A percentile compares a stretch with the other conserved stretches of the same genome.
phyloP scores from a whole-genome alignment of 768 basidiomycete genomes.

The Porphyrellus cyaneotinctus region DNA sequence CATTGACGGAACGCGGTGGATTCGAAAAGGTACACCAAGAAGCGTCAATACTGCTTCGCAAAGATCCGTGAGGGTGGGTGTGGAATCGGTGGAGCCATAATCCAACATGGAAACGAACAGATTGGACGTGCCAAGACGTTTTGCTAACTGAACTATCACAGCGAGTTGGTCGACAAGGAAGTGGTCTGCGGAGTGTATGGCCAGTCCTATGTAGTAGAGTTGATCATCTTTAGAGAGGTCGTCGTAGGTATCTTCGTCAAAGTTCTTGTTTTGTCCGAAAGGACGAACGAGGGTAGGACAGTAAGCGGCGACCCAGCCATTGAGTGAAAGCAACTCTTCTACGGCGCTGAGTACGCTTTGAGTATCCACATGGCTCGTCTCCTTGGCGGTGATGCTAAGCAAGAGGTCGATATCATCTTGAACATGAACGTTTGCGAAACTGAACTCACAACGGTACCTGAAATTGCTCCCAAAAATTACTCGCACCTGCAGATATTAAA shows the following conservation, averaged over 20 bases:
- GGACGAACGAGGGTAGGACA: conserved; percentile 94
- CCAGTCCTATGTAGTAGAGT: conserved; percentile 91
- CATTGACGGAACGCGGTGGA: conserved; percentile 90
- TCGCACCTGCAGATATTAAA: conserved; percentile 69
- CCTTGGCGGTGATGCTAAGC: conserved; percentile 67
- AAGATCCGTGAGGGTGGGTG: conserved; percentile 88
- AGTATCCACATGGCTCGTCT: conserved; percentile 85
- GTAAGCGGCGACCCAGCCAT: conserved; percentile 96
- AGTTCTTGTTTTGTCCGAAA: conserved; percentile 85
- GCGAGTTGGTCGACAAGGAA: conserved; percentile 98
- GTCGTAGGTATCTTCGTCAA: conserved; percentile 71
- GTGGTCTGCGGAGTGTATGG: conserved; percentile 97
- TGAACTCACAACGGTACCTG: conserved; percentile 84
- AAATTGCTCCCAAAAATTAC: conserved; percentile 90
- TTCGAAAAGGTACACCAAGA: conserved; percentile 89
- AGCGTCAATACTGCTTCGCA: conserved; percentile 94
- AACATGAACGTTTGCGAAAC: not conserved
- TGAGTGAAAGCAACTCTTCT: conserved; percentile 90
- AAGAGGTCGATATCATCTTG: not conserved
- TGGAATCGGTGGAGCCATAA: conserved; percentile 93
- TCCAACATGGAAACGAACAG: conserved; percentile 98
- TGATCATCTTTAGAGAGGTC: conserved; percentile 81
- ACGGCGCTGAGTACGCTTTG: conserved; percentile 88
- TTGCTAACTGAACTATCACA: conserved; percentile 93
- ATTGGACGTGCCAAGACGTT: conserved; percentile 82